Evolutionary conservation across 441 rosid species (phyloP), one percentile per base, ranked within the genome.

Genomic region (Hypseocharis bilobata): DNA sequence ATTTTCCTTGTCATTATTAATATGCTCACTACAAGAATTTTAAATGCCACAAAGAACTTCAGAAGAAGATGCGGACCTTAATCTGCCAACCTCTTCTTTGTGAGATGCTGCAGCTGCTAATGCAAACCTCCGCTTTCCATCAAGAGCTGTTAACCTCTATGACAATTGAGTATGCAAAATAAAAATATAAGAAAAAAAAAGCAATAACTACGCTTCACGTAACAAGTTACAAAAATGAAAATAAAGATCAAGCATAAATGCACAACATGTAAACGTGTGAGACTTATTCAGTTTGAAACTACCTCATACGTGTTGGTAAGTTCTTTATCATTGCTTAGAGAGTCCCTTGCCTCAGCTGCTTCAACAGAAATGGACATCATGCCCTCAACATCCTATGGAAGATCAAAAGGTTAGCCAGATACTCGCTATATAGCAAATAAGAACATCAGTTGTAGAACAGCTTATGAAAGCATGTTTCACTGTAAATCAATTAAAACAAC

Each of bases 351-450:
- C 72, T 83, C 96, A 62, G 96, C 77, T 74, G 98, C 98, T 86
- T 94, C 99, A 69, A 86, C 93, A 55, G 99, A 94, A 69, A 94
- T 94, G 23, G 99, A 94, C 98, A 94, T 86, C 99, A 94, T 94
- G 75, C 99, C 98, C 79, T 94, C 98, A 64, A 91, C 89, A 85
- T 91, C 99, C 98, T 91, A 78, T 58, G 74, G 65, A 45, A 42
- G 60, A 63, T 51, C 49, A 68, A 68, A 64, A 66, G 27, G 63
- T 68, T 38, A 45, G 20, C 17, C 26, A 68, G 7, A 63, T 10
- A 27, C 65, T 55, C 54, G 25, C 40, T 2, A 49, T 16, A 49
- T 30, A 56, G 27, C 32, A 60, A 63, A 63, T 14, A 27, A 30
- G 29, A 29, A 58, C 10, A 56, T 56, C 49, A 62, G 10, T 23